Conservation (phyloP, 23 red algal genomes). For the Cyanidiococcus yangmingshanensis region DNA sequence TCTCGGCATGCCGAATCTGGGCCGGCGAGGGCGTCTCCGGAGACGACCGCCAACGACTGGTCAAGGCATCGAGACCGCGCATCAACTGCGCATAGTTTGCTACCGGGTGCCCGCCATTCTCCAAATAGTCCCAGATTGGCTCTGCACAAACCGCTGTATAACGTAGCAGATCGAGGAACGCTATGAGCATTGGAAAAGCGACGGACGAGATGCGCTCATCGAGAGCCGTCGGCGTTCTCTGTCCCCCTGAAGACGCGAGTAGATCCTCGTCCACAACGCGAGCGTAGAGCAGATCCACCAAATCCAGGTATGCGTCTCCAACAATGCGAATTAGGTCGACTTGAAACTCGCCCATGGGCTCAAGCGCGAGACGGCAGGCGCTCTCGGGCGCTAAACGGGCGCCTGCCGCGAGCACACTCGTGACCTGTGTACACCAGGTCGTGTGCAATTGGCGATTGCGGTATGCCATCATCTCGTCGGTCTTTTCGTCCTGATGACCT, state of each 20-base stretch:
- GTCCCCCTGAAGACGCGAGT: neutral
- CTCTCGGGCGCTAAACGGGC: neutral
- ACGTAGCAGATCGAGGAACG: slow-evolving; percentile 10
- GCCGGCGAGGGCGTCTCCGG: neutral
- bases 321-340: neutral
- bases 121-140: neutral
- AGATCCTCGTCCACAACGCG: neutral
- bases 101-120: slow-evolving; percentile 10
- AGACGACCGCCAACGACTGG: neutral
- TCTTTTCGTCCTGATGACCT: neutral
- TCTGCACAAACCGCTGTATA: slow-evolving; percentile 4
- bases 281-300: neutral
- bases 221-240: neutral
- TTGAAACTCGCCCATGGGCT: neutral
- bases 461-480: neutral
- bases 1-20: neutral
- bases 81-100: neutral
- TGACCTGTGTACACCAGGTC: neutral
- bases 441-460: neutral
- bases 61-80: neutral
- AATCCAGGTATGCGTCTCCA: neutral
- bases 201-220: neutral
- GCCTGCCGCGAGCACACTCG: neutral
- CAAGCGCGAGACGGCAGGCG: neutral
- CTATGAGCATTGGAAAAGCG: neutral